Evolutionary conservation across 495 filamentous ascomycete genomes (phyloP).

Genomic region (Bacidia gigantensis): DNA sequence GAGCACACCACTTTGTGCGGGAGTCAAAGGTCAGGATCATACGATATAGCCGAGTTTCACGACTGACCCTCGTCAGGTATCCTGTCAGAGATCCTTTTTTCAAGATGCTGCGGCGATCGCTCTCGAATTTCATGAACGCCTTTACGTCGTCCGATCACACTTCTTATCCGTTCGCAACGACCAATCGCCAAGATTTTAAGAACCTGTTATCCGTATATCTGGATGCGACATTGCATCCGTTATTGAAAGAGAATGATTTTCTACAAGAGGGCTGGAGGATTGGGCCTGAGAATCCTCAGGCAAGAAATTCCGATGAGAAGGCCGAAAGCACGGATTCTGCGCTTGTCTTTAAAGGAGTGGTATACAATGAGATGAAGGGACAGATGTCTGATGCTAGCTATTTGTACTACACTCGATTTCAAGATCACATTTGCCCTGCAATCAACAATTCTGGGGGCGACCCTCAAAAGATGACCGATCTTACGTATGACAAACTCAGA

Average conservation of each 20-base stretch:
- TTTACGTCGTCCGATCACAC: slow-evolving; percentile 94
- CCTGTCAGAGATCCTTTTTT: slow-evolving; percentile 97
- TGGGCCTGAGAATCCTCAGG: slow-evolving; percentile 71
- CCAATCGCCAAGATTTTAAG: slow-evolving; percentile 87
- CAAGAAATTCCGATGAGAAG: slow-evolving; percentile 22
- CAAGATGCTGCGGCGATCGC: slow-evolving; percentile 94
- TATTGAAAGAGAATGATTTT: slow-evolving; percentile 84
- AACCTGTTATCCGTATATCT: slow-evolving; percentile 95
- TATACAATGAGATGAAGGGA: slow-evolving; percentile 99
- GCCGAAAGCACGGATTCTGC: slow-evolving; percentile 32
- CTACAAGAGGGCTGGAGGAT: slow-evolving; percentile 93
- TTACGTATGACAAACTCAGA: slow-evolving; percentile 75
- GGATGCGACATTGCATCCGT: slow-evolving; percentile 79
- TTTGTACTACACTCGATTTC: slow-evolving; percentile 84
- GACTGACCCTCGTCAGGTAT: slow-evolving; percentile 44
- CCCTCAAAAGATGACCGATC: slow-evolving; percentile 85
- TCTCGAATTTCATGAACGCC: slow-evolving; percentile 99
- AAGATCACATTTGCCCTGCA: slow-evolving; percentile 83
- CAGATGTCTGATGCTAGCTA: slow-evolving; percentile 97
- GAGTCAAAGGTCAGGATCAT: slow-evolving; percentile 66
- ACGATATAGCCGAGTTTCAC: not conserved
- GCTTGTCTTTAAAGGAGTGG: slow-evolving; percentile 93
- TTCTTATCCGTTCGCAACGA: slow-evolving; percentile 96
- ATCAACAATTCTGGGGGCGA: slow-evolving; percentile 95
- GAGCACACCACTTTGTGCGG: slow-evolving; percentile 96